Percentiles rank a stretch among this genome's conserved stretches.
Evolutionary conservation across 1,139 yeast genomes (phyloP).

Genomic region (Pichia sp.): DNA sequence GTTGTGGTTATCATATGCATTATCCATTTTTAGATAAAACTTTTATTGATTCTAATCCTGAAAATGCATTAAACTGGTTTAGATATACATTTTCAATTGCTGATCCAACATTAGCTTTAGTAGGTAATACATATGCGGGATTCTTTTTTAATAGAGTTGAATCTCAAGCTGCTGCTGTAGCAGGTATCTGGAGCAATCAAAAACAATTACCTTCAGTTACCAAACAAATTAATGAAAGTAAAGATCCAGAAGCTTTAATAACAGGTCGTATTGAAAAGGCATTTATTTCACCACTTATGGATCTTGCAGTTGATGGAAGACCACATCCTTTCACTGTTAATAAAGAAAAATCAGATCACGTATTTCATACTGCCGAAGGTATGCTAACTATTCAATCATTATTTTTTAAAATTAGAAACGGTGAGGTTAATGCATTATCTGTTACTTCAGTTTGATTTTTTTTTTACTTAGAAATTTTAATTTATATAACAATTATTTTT

Average conservation of each 20-base stretch:
- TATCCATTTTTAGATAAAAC: conserved; percentile 32
- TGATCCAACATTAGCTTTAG: conserved; percentile 39
- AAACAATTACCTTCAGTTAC: conserved; percentile 21
- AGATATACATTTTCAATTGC: conserved; percentile 35
- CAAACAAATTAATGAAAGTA: conserved; percentile 21
- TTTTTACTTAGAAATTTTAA: neutral
- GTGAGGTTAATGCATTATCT: conserved; percentile 11
- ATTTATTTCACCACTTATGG: conserved; percentile 17
- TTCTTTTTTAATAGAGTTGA: conserved; percentile 40
- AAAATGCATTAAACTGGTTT: conserved; percentile 30
- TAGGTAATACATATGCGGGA: conserved; percentile 38
- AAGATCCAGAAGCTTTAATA: conserved; percentile 8
- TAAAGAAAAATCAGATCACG: conserved; percentile 14
- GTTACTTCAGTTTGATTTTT: too few relatives aligned
- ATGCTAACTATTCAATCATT: conserved; percentile 7
- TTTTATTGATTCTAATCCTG: conserved; percentile 6
- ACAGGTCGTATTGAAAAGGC: conserved; percentile 2
- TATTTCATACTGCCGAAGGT: conserved; percentile 12
- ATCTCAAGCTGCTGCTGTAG: conserved; percentile 39
- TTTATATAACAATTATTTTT: neutral
- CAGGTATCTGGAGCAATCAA: conserved; percentile 38
- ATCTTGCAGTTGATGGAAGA: conserved; percentile 13
- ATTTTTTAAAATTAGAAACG: conserved; percentile 16
- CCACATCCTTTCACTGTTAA: conserved; percentile 19
- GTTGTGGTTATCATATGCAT: conserved; percentile 41